A percentile compares a stretch with the other conserved stretches of the same genome.
These are phyloP conservation scores for Fusarium buxicola DNA, from an alignment of 2,329 filamentous ascomycete genomes.

Conservation along the genomic window DNA sequence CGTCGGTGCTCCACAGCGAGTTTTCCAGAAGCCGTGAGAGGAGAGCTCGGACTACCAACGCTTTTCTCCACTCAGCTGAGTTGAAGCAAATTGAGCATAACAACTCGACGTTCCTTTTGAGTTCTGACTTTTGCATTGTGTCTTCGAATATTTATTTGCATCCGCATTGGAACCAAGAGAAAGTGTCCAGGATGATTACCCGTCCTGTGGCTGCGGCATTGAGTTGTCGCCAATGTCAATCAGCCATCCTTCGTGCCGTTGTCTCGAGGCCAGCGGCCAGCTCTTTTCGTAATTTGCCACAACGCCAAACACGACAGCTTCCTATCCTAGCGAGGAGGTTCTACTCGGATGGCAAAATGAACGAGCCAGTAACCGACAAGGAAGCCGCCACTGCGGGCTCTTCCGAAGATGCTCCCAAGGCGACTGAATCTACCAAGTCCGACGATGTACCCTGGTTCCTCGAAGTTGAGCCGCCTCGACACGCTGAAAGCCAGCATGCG, in stretches of 20 bases:
- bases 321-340: constrained; percentile 39
- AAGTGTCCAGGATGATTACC: constrained; percentile 43
- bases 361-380: constrained; percentile 31
- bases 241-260: constrained; percentile 47
- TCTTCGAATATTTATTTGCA: neutral
- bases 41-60: constrained; percentile 17
- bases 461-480: constrained; percentile 72
- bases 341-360: constrained; percentile 36
- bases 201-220: constrained; percentile 47
- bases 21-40: constrained; percentile 11
- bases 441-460: constrained; percentile 83
- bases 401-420: constrained; percentile 22
- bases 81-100: constrained; percentile 22
- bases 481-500: constrained; percentile 61
- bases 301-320: constrained; percentile 30
- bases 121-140: constrained; percentile 6
- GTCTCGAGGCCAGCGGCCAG: constrained; percentile 36
- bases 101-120: constrained; percentile 6
- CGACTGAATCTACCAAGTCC: constrained; percentile 49
- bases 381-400: constrained; percentile 26
- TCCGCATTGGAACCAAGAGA: neutral
- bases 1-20: constrained; percentile 9
- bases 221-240: constrained; percentile 49
- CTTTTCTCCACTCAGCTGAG: constrained; percentile 25
- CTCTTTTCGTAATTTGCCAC: constrained; percentile 41